Evolutionary conservation across 2,329 filamentous ascomycete genomes (phyloP), one percentile per base, ranked within the genome.

Genomic region (Iodosphaeria phyllophila): DNA sequence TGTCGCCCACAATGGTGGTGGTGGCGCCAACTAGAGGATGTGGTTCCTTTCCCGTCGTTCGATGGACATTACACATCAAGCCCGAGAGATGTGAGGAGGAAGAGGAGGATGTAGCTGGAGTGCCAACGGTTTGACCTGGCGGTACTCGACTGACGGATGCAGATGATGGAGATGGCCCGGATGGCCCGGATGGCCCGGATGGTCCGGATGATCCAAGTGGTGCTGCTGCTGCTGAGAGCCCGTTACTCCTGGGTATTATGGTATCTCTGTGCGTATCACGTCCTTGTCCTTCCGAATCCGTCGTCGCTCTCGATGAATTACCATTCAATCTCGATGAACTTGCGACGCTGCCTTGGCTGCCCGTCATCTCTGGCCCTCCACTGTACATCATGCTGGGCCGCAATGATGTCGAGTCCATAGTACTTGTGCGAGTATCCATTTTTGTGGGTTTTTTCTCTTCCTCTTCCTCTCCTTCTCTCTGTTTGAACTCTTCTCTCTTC

Each of bases 1-100:
- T 93, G 49, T 98, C 89, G 15, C 86, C 89, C 2, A 98, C 51
- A 23, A 95, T 79, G 0, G 89, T 95, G 0, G 89, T 95, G 0
- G 89, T 93, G 5, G 89, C 86, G 16, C 89, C 89, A 1, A 98
- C 89, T 3, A 95, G 58, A 3, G 89, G 78, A 41, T 79, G 82
- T 3, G 89, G 89, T 43, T 95, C 84, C 32, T 73, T 72, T 18
- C 89, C 89, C 0, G 86, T 95, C 2, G 89, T 95, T 34, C 84
- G 58, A 38, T 74, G 68, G n/a, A 74, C 69, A 42, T 74, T 74
- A 41, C 69, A 74, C 67, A 74, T 73, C 27, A 74, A 45, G 1
- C 69, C 69, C 0, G 69, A 74, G 8, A 74, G 49, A 40, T 74
- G 69, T n/a, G n/a, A n/a, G 5, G 65, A 53, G 1, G 64, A 66